Evolutionary conservation across 306 rosid species (phyloP).

Genomic region (Dryas octopetala): DNA sequence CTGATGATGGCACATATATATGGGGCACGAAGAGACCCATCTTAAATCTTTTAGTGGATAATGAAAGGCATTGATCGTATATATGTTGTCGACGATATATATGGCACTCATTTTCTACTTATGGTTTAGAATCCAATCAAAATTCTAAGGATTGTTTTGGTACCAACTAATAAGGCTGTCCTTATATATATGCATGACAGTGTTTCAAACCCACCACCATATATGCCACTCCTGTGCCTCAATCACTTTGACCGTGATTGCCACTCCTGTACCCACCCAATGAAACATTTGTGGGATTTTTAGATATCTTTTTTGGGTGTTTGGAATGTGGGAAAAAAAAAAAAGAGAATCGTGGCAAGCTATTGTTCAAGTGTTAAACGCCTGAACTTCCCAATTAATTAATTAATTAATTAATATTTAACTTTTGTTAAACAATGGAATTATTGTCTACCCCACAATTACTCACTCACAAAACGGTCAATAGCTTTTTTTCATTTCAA

Average conservation of each 20-base stretch:
- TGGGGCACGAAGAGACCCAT: conserved; percentile 6
- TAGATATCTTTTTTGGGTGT: not conserved
- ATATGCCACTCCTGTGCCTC: not conserved
- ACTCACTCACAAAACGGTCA: not conserved
- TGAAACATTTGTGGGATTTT: not conserved
- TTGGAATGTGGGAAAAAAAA: not conserved
- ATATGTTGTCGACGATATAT: not conserved
- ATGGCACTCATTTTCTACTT: conserved; percentile 8
- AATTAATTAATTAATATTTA: not conserved
- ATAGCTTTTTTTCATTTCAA: not conserved
- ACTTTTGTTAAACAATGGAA: not conserved
- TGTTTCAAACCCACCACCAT: conserved; percentile 10
- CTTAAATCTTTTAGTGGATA: conserved; percentile 13
- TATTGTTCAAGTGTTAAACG: not conserved
- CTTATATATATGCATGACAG: not conserved
- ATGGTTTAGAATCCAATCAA: not conserved
- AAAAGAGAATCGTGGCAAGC: not conserved
- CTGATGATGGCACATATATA: not conserved
- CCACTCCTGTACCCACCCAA: conserved; percentile 9
- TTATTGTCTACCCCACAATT: not conserved
- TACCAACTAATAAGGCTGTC: not conserved
- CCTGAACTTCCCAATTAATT: not conserved
- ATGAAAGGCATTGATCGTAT: conserved; percentile 11
- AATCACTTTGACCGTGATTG: conserved; percentile 8
- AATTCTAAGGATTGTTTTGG: not conserved